Conservation (phyloP, 495 filamentous ascomycete genomes). For the Penicillium cosmopolitanum region DNA sequence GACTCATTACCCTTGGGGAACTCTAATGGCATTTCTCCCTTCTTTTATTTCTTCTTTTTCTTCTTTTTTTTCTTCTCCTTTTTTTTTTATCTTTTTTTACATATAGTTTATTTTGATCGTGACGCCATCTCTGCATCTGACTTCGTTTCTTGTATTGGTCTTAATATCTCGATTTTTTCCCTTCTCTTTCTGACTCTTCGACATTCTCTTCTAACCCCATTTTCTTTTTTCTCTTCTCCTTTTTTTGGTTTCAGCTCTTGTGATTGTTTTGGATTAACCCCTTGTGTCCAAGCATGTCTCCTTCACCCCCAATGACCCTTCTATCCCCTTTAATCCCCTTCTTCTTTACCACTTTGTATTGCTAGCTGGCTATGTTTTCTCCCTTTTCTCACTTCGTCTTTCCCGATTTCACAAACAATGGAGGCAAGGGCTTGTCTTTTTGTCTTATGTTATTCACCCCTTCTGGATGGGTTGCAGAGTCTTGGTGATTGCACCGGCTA, state of each 20-base stretch:
- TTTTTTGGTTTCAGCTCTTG: constrained; percentile 13
- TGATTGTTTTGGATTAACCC: constrained; percentile 6
- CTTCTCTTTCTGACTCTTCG: constrained; percentile 21
- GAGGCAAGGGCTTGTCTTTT: constrained; percentile 13
- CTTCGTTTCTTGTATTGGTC: constrained; percentile 40
- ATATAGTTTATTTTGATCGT: constrained; percentile 27
- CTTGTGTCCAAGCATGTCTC: constrained; percentile 30
- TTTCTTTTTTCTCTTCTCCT: constrained; percentile 22
- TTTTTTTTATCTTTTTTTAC: constrained; percentile 18
- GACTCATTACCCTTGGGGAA: constrained; percentile 34
- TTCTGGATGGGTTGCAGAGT: no score
- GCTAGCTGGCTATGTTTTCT: constrained; percentile 48
- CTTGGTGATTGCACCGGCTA: not conserved
- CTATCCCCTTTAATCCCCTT: constrained; percentile 35
- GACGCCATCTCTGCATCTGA: constrained; percentile 21
- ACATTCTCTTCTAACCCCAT: constrained; percentile 27
- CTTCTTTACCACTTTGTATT: constrained; percentile 45
- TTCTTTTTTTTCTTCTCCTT: constrained; percentile 16
- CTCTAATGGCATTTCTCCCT: constrained; percentile 27
- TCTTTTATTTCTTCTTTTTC: constrained; percentile 15
- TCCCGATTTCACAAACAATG: constrained; percentile 14
- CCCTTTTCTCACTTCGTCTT: constrained; percentile 26
- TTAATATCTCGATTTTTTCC: constrained; percentile 31
- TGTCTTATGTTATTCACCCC: no score
- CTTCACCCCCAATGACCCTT: constrained; percentile 18